Evolutionary conservation across 176 grass and related monocot species (phyloP).

Genomic region (Zoysia japonica): DNA sequence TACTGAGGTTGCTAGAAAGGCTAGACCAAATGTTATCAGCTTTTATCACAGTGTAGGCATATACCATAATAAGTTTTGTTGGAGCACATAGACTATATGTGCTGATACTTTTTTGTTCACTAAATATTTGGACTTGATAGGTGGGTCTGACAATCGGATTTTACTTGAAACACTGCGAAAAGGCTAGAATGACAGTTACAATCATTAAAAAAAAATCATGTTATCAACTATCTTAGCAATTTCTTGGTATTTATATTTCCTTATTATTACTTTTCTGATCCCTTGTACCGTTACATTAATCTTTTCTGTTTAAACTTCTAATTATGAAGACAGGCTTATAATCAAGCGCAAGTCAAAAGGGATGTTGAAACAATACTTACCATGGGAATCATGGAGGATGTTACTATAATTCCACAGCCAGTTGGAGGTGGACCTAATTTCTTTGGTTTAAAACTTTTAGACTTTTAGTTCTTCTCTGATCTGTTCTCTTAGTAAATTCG

Average conservation of each 20-base stretch:
- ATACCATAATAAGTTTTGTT: not conserved
- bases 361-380: conserved; percentile 98
- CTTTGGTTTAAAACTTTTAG: conserved; percentile 25
- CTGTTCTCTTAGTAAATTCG: conserved; percentile 2
- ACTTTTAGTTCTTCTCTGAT: not conserved
- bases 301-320: conserved; percentile 32
- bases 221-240: not conserved
- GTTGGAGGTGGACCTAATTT: conserved; percentile 62
- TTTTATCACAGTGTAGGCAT: not conserved
- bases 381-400: conserved; percentile 99
- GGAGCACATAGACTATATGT: not conserved
- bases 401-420: conserved; percentile 90
- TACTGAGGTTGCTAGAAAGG: conserved; percentile 22
- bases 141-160: not conserved
- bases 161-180: conserved; percentile 18
- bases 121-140: not conserved
- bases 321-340: conserved; percentile 76
- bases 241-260: not conserved
- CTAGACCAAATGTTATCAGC: not conserved
- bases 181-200: not conserved
- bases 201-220: not conserved
- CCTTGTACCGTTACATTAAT: conserved; percentile 19
- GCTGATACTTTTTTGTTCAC: not conserved
- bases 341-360: conserved; percentile 87
- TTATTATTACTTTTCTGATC: not conserved